phyloP scores from a whole-genome alignment of 1,139 yeast species.

The Nakaseomyces kungkrabaensis region DNA sequence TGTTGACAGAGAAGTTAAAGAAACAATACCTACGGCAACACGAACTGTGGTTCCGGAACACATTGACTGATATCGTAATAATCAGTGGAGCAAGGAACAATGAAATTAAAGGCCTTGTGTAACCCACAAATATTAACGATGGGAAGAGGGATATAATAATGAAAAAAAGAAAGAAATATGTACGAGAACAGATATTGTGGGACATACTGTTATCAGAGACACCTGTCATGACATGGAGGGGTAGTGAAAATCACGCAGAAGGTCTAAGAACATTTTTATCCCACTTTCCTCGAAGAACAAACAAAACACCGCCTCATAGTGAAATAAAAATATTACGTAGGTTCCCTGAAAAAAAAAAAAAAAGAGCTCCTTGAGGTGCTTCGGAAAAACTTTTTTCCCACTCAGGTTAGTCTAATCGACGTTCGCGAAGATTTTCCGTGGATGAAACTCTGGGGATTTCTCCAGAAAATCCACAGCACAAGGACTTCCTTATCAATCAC shows the following conservation, averaged over 20 bases:
- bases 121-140: background rate
- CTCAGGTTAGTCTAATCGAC: no score
- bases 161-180: background rate
- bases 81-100: background rate
- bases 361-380: background rate
- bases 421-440: no score
- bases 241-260: background rate
- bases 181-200: background rate
- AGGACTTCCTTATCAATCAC: background rate
- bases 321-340: background rate
- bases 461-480: background rate
- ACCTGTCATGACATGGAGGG: slow-evolving; percentile 1
- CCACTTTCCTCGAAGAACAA: no score
- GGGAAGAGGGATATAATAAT: background rate
- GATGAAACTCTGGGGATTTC: background rate
- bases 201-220: background rate
- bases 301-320: background rate
- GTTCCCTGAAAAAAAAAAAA: background rate
- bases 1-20: background rate
- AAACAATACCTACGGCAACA: background rate
- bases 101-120: background rate
- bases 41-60: slow-evolving; percentile 1
- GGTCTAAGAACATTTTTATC: no score
- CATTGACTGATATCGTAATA: background rate
- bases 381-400: slow-evolving; percentile 1